Conservation (phyloP, 805 yeast species). For the Schwanniomyces vanrijiae region DNA sequence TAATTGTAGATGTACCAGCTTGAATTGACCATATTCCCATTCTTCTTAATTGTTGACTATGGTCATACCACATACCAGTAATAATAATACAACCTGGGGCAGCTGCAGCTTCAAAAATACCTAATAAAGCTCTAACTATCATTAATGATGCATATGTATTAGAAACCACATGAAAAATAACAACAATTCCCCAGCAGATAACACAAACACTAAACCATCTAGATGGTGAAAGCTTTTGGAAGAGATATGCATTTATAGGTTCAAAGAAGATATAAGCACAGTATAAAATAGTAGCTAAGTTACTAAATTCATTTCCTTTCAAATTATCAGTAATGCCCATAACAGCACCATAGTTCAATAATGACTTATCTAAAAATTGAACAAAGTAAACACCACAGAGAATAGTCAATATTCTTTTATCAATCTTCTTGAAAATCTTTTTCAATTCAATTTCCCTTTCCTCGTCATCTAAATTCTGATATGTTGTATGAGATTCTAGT, state of each 20-base stretch:
- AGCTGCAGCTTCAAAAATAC: conserved; percentile 54
- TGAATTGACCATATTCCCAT: conserved; percentile 59
- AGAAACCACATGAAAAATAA: conserved; percentile 53
- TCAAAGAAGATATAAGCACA: conserved; percentile 55
- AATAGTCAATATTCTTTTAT: conserved; percentile 46
- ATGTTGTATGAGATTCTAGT: background rate
- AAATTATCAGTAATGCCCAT: conserved; percentile 59
- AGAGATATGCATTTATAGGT: conserved; percentile 38
- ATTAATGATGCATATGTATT: conserved; percentile 51
- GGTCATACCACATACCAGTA: conserved; percentile 63
- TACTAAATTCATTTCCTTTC: conserved; percentile 48
- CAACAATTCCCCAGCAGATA: conserved; percentile 53
- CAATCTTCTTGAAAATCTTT: conserved; percentile 38
- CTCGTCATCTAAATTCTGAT: background rate
- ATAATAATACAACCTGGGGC: conserved; percentile 58
- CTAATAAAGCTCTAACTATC: conserved; percentile 54
- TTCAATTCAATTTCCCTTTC: conserved; percentile 3
- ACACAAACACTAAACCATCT: conserved; percentile 50
- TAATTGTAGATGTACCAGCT: conserved; percentile 57
- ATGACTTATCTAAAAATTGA: conserved; percentile 60
- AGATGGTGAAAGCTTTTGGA: conserved; percentile 55
- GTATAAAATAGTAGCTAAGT: conserved; percentile 53
- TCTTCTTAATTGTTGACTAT: conserved; percentile 49
- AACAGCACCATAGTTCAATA: conserved; percentile 60
- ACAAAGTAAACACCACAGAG: conserved; percentile 54